A percentile compares a stretch with the other conserved stretches of the same genome.
phyloP scores from a whole-genome alignment of 2,329 filamentous ascomycete genomes.

The Claviceps monticola region DNA sequence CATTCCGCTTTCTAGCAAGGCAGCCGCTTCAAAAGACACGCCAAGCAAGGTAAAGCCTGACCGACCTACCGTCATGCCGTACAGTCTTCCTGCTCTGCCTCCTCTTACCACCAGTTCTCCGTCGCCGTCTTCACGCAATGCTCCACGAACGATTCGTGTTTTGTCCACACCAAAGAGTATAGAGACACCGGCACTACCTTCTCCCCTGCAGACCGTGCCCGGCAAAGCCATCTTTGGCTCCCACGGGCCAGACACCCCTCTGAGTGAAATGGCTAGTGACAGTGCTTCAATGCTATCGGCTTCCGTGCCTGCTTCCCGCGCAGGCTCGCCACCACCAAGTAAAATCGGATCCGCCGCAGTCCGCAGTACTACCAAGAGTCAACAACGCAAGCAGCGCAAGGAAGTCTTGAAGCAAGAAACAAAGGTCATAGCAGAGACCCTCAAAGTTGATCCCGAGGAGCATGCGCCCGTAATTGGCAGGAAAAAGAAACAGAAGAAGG shows the following conservation, averaged over 20 bases:
- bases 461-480: constrained; percentile 62
- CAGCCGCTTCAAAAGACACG: not conserved
- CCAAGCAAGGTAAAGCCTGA: constrained; percentile 1
- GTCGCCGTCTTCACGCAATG: constrained; percentile 36
- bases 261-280: constrained; percentile 63
- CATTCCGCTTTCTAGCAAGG: not conserved
- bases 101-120: constrained; percentile 28
- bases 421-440: constrained; percentile 34
- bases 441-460: constrained; percentile 39
- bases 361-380: constrained; percentile 60
- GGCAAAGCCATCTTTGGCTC: constrained; percentile 18
- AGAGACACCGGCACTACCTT: constrained; percentile 34
- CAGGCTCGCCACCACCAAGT: constrained; percentile 53
- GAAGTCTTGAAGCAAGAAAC: constrained; percentile 52
- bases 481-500: constrained; percentile 79
- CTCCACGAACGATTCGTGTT: constrained; percentile 54
- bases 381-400: constrained; percentile 63
- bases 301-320: constrained; percentile 52
- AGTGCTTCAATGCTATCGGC: constrained; percentile 61
- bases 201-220: constrained; percentile 16
- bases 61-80: constrained; percentile 12
- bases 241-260: constrained; percentile 55
- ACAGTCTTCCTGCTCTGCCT: constrained; percentile 37
- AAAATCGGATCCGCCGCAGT: constrained; percentile 57
- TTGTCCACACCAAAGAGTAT: constrained; percentile 38